Conservation (phyloP, 1,284 basidiomycete species). For the Cutaneotrichosporon sp. region DNA sequence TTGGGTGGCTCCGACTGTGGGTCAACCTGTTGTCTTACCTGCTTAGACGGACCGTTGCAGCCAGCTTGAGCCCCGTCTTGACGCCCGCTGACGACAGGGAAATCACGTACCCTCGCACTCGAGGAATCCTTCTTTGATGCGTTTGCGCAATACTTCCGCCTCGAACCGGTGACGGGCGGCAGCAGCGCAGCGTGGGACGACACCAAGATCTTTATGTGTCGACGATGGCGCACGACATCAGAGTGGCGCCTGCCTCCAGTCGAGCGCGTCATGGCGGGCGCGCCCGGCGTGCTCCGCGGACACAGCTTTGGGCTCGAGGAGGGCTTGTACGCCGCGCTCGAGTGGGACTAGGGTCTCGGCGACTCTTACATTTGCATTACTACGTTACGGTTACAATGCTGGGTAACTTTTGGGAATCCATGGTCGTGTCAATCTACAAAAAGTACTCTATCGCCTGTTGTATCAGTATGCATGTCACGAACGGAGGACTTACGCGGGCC, state of each 20-base stretch:
- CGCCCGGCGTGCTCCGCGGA: constrained; percentile 30
- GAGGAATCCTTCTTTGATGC: constrained; percentile 46
- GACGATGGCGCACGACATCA: constrained; percentile 33
- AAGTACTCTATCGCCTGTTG: constrained; percentile 45
- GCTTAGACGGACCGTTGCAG: too few species aligned
- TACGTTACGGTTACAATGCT: constrained; percentile 14
- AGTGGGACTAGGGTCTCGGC: constrained; percentile 25
- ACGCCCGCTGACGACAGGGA: constrained; percentile 25
- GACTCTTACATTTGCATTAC: background rate
- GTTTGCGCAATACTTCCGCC: constrained; percentile 35
- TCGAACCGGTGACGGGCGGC: constrained; percentile 33
- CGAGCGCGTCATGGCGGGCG: constrained; percentile 36
- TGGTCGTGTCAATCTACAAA: constrained; percentile 22
- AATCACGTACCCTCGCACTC: constrained; percentile 37
- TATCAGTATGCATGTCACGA: constrained; percentile 12
- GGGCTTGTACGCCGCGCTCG: constrained; percentile 34
- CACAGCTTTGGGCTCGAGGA: constrained; percentile 36
- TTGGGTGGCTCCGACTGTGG: too few species aligned
- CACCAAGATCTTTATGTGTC: constrained; percentile 39
- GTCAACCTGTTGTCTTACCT: too few species aligned
- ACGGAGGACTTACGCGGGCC: constrained; percentile 24
- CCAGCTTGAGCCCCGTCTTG: too few species aligned
- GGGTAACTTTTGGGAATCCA: constrained; percentile 3
- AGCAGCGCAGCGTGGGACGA: constrained; percentile 17
- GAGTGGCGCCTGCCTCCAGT: constrained; percentile 35